A percentile compares a stretch with the other conserved stretches of the same genome.
Evolutionary conservation across 1,139 yeast genomes (phyloP).

Genomic region (Geotrichum reessii): DNA sequence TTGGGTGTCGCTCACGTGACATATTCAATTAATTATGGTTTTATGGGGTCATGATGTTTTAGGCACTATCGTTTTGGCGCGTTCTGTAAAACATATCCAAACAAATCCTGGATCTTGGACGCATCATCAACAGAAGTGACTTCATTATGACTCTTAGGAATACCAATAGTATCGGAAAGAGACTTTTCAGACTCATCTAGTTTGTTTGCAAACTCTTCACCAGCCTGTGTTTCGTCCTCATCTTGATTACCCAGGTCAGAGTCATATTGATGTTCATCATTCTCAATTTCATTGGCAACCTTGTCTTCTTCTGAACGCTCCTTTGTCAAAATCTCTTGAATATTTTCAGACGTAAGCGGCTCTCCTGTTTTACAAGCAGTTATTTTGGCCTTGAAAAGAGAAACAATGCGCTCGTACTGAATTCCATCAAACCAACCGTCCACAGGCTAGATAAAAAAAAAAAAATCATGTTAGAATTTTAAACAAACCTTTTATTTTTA

Average conservation of each 20-base stretch:
- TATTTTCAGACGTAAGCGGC: not conserved
- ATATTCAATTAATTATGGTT: not conserved
- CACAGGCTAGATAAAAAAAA: not conserved
- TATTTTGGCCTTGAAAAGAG: constrained; percentile 11
- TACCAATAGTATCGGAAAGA: not conserved
- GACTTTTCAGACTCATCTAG: constrained; percentile 4
- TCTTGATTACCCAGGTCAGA: not conserved
- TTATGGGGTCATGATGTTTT: not conserved
- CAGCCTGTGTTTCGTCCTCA: constrained; percentile 14
- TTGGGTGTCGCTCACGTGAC: not conserved
- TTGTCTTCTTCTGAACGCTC: constrained; percentile 1
- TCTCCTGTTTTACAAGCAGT: constrained; percentile 1
- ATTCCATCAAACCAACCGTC: constrained; percentile 67
- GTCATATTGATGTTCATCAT: constrained; percentile 10
- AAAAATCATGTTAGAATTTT: not conserved
- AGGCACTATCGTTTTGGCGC: not conserved
- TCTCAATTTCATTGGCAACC: constrained; percentile 11
- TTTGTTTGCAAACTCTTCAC: constrained; percentile 7
- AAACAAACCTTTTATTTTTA: not conserved
- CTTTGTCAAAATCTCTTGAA: constrained; percentile 8
- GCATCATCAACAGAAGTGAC: constrained; percentile 10
- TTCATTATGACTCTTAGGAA: constrained; percentile 7
- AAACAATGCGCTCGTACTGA: constrained; percentile 14
- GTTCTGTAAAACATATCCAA: constrained; percentile 14
- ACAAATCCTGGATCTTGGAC: constrained; percentile 12